Evolutionary conservation across 2,329 filamentous ascomycete species (phyloP).

Genomic region (Gaeumannomyces tritici): DNA sequence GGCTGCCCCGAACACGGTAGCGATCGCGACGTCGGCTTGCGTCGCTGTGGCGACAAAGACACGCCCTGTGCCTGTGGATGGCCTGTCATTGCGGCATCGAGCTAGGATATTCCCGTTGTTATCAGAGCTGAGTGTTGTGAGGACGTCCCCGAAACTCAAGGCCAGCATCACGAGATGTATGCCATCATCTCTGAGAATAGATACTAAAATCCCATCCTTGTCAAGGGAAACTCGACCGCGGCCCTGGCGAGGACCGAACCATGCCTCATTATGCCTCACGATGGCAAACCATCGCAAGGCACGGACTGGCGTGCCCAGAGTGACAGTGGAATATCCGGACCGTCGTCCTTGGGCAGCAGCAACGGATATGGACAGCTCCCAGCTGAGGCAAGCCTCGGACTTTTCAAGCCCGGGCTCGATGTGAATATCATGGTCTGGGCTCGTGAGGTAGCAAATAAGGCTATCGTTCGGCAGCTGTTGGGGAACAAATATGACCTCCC

Average conservation of each 20-base stretch:
- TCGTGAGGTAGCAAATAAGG: slow-evolving; percentile 46
- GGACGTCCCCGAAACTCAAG: slow-evolving; percentile 54
- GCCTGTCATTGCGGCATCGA: not conserved
- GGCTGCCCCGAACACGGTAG: not conserved
- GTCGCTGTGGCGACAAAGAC: not conserved
- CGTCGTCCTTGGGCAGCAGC: slow-evolving; percentile 48
- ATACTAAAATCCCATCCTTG: slow-evolving; percentile 71
- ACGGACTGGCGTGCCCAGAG: slow-evolving; percentile 14
- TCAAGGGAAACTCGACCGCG: slow-evolving; percentile 55
- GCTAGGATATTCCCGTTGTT: not conserved
- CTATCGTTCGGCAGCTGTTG: slow-evolving; percentile 20
- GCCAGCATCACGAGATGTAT: slow-evolving; percentile 69
- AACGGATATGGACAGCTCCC: slow-evolving; percentile 40
- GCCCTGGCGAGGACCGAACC: slow-evolving; percentile 81
- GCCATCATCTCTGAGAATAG: slow-evolving; percentile 65
- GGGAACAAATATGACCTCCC: slow-evolving; percentile 35
- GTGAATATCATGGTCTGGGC: slow-evolving; percentile 56
- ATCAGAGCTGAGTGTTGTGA: not conserved
- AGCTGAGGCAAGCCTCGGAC: not conserved
- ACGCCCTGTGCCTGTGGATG: not conserved
- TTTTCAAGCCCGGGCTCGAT: not conserved
- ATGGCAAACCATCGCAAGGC: slow-evolving; percentile 62
- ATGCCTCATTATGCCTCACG: slow-evolving; percentile 69
- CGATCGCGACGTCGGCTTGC: not conserved
- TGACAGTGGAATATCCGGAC: slow-evolving; percentile 14